Conservation (phyloP, 2,329 filamentous ascomycete genomes). For the Pezicula radicicola region DNA sequence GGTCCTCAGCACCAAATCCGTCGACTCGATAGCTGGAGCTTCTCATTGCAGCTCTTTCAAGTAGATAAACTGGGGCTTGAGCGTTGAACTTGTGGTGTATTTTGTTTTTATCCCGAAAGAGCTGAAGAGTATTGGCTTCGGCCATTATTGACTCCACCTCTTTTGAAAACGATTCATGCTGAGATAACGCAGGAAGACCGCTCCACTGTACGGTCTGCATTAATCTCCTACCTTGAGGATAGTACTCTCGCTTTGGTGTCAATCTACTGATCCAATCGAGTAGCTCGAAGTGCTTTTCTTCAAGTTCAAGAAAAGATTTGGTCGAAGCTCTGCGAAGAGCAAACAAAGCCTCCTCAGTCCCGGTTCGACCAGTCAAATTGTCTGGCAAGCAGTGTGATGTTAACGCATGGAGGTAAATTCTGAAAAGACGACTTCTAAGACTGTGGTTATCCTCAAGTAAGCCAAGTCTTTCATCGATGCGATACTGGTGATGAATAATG, state of each 20-base stretch:
- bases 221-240: constrained; percentile 34
- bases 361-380: constrained; percentile 43
- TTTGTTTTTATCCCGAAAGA: too few species aligned
- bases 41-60: constrained; percentile 27
- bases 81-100: constrained; percentile 14
- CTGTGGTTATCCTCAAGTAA: constrained; percentile 47
- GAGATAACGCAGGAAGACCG: constrained; percentile 35
- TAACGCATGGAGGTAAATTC: constrained; percentile 50
- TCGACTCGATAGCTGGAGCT: constrained; percentile 28
- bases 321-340: constrained; percentile 47
- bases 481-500: constrained; percentile 38
- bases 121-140: too few species aligned
- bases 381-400: constrained; percentile 52
- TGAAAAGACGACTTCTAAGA: constrained; percentile 47
- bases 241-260: constrained; percentile 41
- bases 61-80: constrained; percentile 13
- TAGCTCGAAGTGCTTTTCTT: constrained; percentile 29
- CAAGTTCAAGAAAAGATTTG: constrained; percentile 41
- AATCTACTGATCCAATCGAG: constrained; percentile 37
- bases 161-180: constrained; percentile 40
- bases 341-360: constrained; percentile 49
- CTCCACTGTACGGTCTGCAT: constrained; percentile 50
- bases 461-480: constrained; percentile 46
- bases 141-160: constrained; percentile 33
- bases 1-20: constrained; percentile 36